Evolutionary conservation across 78 protist genomes (phyloP), one percentile per base, ranked within the genome.

Genomic region (Tieghemostelium lacteum): DNA sequence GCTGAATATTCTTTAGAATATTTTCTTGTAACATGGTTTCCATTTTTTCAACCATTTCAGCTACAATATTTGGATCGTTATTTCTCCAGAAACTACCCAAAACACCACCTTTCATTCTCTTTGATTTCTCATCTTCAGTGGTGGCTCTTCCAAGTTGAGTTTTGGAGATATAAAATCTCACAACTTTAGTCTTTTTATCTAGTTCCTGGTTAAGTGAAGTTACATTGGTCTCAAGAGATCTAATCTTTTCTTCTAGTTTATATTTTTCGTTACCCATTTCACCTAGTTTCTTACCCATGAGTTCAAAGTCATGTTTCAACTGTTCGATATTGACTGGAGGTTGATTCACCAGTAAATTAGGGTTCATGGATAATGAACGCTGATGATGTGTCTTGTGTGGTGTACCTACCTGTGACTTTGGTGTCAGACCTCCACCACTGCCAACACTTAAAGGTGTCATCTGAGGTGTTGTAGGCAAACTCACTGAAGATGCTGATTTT

Each of bases 21-120:
- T 83, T 55, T 50, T 83, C 91, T 83, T 83, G 91, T 45, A 83
- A 24, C 73, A 83, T 83, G 1, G 36, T 49, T 33, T 83, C 91
- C 91, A 83, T 83, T 60, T 83, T 83, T 54, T 83, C 78, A 2
- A 83, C 91, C 76, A 83, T 83, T 60, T 83, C 91, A 24, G 40
- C 91, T 42, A 72, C 91, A 10, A 83, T 17, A 20, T 66, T 40
- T 26, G 88, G 88, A 28, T 83, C 91, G 29, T 83, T 83, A 42
- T 55, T 69, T 83, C 91, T 52, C 91, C 91, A 83, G 34, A 83
- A 83, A 0, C 70, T 54, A 60, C 91, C 91, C 7, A 22, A 26
- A 1, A 62, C 50, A 22, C 78, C 91, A 40, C 91, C 91, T 31
- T 83, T 83, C 57, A 83, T 26, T 39, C 70, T 73, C 31, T 69